Conservation (phyloP, 495 filamentous ascomycete species). For the Xylaria flabelliformis region DNA sequence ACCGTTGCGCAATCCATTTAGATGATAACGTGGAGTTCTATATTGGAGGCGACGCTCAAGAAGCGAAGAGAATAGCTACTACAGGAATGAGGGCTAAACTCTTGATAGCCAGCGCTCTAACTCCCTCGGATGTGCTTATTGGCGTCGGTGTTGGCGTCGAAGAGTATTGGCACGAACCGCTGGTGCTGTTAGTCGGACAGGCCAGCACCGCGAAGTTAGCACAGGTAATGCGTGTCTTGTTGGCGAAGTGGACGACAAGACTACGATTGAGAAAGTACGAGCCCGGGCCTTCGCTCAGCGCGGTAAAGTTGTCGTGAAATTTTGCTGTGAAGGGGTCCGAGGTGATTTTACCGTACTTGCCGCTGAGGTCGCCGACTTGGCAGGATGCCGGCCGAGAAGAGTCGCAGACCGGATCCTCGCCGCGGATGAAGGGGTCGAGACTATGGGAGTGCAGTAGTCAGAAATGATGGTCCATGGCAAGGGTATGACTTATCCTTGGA, state of each 20-base stretch:
- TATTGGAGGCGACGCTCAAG: slow-evolving; percentile 20
- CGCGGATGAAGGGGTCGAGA: slow-evolving; percentile 60
- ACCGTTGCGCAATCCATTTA: slow-evolving; percentile 17
- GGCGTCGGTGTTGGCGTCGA: slow-evolving; percentile 23
- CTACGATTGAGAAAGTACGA: slow-evolving; percentile 83
- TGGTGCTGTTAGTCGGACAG: slow-evolving; percentile 19
- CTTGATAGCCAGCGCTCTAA: slow-evolving; percentile 23
- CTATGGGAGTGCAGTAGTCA: slow-evolving; percentile 7
- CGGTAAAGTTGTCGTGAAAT: slow-evolving; percentile 74
- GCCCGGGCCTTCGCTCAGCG: slow-evolving; percentile 59
- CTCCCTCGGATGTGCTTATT: slow-evolving; percentile 3
- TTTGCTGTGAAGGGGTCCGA: slow-evolving; percentile 48
- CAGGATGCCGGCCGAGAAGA: slow-evolving; percentile 67
- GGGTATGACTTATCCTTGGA: neutral
- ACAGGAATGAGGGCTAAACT: slow-evolving; percentile 33
- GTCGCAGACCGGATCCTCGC: slow-evolving; percentile 71
- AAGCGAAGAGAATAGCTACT: slow-evolving; percentile 32
- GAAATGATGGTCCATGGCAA: neutral
- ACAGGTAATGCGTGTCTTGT: slow-evolving; percentile 74
- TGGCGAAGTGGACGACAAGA: slow-evolving; percentile 75
- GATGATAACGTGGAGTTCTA: neutral
- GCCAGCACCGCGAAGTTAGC: slow-evolving; percentile 64
- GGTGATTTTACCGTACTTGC: slow-evolving; percentile 77
- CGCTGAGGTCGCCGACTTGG: slow-evolving; percentile 82
- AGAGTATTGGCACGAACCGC: slow-evolving; percentile 8